Conservation (phyloP, 2,329 filamentous ascomycete species). For the Aaosphaeria pasadenensis region DNA sequence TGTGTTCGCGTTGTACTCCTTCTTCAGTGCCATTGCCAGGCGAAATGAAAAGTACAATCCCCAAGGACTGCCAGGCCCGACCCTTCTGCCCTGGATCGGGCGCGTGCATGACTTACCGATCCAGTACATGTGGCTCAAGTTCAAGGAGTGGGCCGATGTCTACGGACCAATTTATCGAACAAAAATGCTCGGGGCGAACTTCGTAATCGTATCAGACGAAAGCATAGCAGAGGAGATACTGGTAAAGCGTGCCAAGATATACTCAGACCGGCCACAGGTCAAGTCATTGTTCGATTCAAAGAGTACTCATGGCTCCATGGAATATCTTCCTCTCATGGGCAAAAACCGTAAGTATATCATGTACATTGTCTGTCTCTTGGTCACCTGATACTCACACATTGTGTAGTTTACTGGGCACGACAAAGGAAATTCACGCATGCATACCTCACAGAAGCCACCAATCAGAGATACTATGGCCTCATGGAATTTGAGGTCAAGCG, state of each 20-base stretch:
- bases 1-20: constrained; percentile 33
- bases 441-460: constrained; percentile 47
- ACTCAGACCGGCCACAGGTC: constrained; percentile 52
- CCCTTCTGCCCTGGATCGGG: constrained; percentile 35
- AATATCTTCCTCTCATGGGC: constrained; percentile 56
- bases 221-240: constrained; percentile 53
- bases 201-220: constrained; percentile 52
- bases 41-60: constrained; percentile 37
- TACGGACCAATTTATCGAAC: constrained; percentile 36
- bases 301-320: constrained; percentile 54
- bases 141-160: constrained; percentile 38
- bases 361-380: constrained; percentile 7
- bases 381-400: not conserved
- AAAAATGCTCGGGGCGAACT: constrained; percentile 41
- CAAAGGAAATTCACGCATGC: constrained; percentile 54
- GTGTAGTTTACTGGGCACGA: constrained; percentile 53
- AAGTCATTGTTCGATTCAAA: constrained; percentile 55
- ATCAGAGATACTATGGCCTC: constrained; percentile 44
- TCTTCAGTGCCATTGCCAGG: constrained; percentile 32
- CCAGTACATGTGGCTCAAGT: constrained; percentile 51
- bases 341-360: constrained; percentile 47
- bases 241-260: constrained; percentile 51
- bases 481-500: constrained; percentile 56
- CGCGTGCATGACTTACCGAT: constrained; percentile 36
- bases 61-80: constrained; percentile 40